phyloP scores from a whole-genome alignment of 768 basidiomycete genomes.

The Chiua virens region DNA sequence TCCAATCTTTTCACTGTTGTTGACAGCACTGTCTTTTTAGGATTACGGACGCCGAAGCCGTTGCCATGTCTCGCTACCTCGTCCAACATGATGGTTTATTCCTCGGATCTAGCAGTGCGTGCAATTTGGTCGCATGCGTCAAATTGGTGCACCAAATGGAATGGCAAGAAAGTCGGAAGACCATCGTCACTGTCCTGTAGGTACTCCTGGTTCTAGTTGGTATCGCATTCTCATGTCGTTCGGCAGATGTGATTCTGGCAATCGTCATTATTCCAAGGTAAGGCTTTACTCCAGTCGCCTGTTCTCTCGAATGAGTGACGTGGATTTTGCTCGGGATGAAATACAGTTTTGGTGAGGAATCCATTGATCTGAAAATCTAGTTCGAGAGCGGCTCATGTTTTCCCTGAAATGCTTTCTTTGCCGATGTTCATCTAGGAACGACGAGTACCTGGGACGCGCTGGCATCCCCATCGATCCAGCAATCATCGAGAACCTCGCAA shows the following conservation, averaged over 20 bases:
- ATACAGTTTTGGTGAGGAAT: slow-evolving; percentile 50
- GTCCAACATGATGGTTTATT: slow-evolving; percentile 91
- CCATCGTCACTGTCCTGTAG: slow-evolving; percentile 84
- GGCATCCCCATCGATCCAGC: slow-evolving; percentile 42
- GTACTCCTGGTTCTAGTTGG: not conserved
- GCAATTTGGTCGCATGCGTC: slow-evolving; percentile 92
- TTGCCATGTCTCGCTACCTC: slow-evolving; percentile 93
- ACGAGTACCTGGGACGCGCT: slow-evolving; percentile 45
- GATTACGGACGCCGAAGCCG: slow-evolving; percentile 90
- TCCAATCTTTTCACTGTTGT: too few species aligned
- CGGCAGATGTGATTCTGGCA: slow-evolving; percentile 84
- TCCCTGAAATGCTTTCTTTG: not conserved
- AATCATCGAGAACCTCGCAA: slow-evolving; percentile 41
- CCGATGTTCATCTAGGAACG: slow-evolving; percentile 42
- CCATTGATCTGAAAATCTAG: not conserved
- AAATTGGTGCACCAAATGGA: slow-evolving; percentile 71
- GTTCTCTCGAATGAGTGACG: too few species aligned
- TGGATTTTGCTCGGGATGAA: too few species aligned
- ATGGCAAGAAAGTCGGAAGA: slow-evolving; percentile 68
- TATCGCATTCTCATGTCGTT: not conserved
- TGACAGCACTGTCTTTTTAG: slow-evolving; percentile 38
- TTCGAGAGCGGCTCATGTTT: not conserved
- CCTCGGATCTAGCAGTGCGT: slow-evolving; percentile 94
- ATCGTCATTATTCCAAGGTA: slow-evolving; percentile 91
- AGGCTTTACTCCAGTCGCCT: too few species aligned